Base-by-base conservation (phyloP, 2,329 filamentous ascomycete species). In the Botrytis hyacinthi region DNA sequence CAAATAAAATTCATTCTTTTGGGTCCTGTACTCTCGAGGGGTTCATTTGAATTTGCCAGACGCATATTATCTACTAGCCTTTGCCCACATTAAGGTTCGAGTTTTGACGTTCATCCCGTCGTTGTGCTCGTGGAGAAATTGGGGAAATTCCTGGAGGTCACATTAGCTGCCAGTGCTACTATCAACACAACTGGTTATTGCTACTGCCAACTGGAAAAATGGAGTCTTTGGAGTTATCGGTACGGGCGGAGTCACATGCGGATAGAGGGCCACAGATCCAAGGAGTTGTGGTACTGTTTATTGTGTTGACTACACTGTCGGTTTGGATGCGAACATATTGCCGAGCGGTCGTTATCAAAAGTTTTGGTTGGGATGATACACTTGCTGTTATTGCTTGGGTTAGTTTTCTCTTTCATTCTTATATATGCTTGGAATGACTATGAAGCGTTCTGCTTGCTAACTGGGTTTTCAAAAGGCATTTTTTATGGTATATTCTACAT, bases 271-370 rank as follows among this genome's bases (percentile, higher is more conserved):
- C 76, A 35, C 72, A 79, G 66, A 73, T 79, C 37, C 29, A 83
- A 29, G 80, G 83, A 18, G 80, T 84, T 71, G 74, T 82, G 54
- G 75, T 78, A 70, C 75, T 81, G 6, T 83, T 85, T 63, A 59
- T 85, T 26, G 72, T 81, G 8, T 62, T 84, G 14, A 80, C 79
- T 10, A 80, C 81, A 20, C 65, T 80, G 54, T 71, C 76, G 14
- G 75, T 80, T 35, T 44, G 65, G 20, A 35, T 78, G 29, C 71
- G 79, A 67, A 76, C 75, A 57, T 79, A 80, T 69, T 76, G 74
- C 65, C 74, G 79, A 44, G 73, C 71, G 12, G n/a, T 77, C 18
- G 40, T 78, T n/a, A 75, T 77, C 29, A 78, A 78, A 73, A 75
- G 70, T n/a, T 80, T 80, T 76, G 78, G 78, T 12, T 61, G 76